Evolutionary conservation across 1,284 basidiomycete species (phyloP), one percentile per base, ranked within the genome.

Genomic region (Austroboletus niveus): DNA sequence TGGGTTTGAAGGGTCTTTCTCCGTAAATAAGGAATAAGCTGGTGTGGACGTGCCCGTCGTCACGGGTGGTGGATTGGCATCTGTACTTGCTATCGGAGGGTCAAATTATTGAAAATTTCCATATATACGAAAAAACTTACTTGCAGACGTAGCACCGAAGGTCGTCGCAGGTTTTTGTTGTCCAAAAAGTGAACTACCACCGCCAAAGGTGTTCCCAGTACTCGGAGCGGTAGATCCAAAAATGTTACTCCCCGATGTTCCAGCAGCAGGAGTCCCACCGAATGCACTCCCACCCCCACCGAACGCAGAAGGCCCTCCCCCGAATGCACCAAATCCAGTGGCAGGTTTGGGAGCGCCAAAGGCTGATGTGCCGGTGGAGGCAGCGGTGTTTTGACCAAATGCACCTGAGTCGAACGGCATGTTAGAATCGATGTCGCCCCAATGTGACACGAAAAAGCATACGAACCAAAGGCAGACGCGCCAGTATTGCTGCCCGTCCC

Each of bases 291-390:
- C 65, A 27, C 70, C 62, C n/a, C 60, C 57, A 34, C 70, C 66
- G 49, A 78, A 76, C 32, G 66, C 67, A 57, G 70, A 76, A 57
- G 68, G 69, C 52, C 72, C 77, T 51, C 72, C 77, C 49, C 69
- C 76, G 49, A 89, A 89, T 54, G 82, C 79, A 60, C 86, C 82
- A 68, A 89, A 89, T 11, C 84, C 87, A 8, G 79, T 73, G 7
- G 84, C 64, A 49, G 87, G 82, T 61, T 90, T 90, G 41, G 76
- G 73, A 48, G 75, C 78, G 49, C 80, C 81, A 55, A 87, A 85
- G 42, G 84, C 73, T 52, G 80, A 75, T 47, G 75, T 73, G 2
- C 71, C 61, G 8, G 69, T 64, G 22, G 71, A 36, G 52, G 68
- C 60, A 34, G 73, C 60, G 31, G 71, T 65, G 52, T 73, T 80